Evolutionary conservation across 1,284 basidiomycete genomes (phyloP), one percentile per base, ranked within the genome.

Genomic region (Moniliella sp.): DNA sequence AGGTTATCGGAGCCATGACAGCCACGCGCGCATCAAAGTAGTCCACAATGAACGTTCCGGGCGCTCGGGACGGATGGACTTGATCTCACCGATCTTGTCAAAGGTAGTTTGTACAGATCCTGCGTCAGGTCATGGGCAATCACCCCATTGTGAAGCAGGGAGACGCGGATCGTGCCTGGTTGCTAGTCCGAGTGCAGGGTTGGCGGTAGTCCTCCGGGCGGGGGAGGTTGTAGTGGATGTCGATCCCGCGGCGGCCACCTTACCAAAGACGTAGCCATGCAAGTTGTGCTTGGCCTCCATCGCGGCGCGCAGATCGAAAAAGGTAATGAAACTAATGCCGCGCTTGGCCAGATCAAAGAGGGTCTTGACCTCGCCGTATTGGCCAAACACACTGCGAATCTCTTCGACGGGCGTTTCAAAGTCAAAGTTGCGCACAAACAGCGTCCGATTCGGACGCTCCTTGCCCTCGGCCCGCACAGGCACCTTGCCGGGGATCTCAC

Each of bases 241-340:
- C 88, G 59, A 94, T 88, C 78, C 88, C 49, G 5, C 50, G 43
- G 17, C 44, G 42, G 18, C 27, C n/a, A n/a, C n/a, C n/a, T n/a
- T n/a, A n/a, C n/a, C 19, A 4, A 39, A 18, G 8, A 7, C n/a
- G 13, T 13, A 25, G 18, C 25, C 33, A 13, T 40, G 34, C 33
- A 35, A 16, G 25, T 17, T 19, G 10, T 10, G 15, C 21, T 34
- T 40, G 4, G 30, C 27, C n/a, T 25, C 5, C 13, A 27, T 4
- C 21, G 27, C 16, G 7, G 18, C 12, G 19, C 18, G 29, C 2
- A 14, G 25, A 21, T 32, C 31, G n/a, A 9, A 32, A 59, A 80
- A 97, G 32, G 86, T 94, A 33, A 94, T 77, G 62, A 97, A 97
- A 4, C 88, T 78, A 76, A 97, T 86, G 12, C 88, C 88, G 38